Conservation (phyloP, 768 basidiomycete genomes). For the Lentinula edodes region DNA sequence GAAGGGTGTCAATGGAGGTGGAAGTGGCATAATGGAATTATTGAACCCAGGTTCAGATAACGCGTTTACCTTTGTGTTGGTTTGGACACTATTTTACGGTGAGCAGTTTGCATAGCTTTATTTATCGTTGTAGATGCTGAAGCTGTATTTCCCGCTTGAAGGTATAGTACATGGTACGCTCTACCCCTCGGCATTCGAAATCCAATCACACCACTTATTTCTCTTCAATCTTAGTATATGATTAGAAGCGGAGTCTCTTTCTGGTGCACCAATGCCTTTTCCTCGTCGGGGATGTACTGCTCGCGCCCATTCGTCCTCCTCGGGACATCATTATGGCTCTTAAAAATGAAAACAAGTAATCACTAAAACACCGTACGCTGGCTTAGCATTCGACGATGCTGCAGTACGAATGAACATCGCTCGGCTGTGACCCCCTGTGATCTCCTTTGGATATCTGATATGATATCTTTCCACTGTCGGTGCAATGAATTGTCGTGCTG, state of each 20-base stretch:
- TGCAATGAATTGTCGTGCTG: too few species aligned
- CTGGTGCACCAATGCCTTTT: too few species aligned
- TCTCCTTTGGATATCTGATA: too few species aligned
- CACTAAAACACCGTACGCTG: too few species aligned
- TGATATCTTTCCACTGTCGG: too few species aligned
- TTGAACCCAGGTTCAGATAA: constrained; percentile 88
- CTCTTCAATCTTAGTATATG: neutral
- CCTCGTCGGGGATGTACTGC: too few species aligned
- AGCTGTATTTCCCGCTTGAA: constrained; percentile 8
- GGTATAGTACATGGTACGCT: constrained; percentile 44
- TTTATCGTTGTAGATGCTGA: neutral
- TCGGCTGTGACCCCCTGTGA: too few species aligned
- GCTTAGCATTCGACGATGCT: too few species aligned
- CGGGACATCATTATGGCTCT: too few species aligned
- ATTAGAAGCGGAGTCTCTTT: neutral
- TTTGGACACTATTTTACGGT: constrained; percentile 95
- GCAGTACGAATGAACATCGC: too few species aligned
- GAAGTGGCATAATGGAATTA: constrained; percentile 58
- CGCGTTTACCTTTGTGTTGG: constrained; percentile 82
- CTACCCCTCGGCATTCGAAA: neutral
- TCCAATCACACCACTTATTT: neutral
- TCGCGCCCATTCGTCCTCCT: too few species aligned
- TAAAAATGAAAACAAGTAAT: too few species aligned
- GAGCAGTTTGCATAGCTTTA: constrained; percentile 19
- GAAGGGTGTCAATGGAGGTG: constrained; percentile 24